Percentiles rank a stretch among this genome's conserved stretches.
Conservation (phyloP, 2,329 filamentous ascomycete species). For the Aspergillus eucalypticola region DNA sequence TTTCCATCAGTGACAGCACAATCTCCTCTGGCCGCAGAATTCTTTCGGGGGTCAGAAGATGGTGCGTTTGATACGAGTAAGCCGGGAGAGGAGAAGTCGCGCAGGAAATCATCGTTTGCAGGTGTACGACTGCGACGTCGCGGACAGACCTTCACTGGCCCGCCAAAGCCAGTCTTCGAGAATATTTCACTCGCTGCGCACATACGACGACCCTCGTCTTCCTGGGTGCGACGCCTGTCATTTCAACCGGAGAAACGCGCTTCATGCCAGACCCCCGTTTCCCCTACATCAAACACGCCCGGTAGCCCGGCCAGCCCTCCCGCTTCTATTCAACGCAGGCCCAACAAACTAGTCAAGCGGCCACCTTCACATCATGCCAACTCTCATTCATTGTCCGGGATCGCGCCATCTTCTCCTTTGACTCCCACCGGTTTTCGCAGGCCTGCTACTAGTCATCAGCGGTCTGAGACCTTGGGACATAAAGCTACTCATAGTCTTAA, state of each 20-base stretch:
- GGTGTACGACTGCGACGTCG: constrained; percentile 36
- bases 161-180: constrained; percentile 30
- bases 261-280: constrained; percentile 52
- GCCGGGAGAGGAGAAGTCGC: constrained; percentile 21
- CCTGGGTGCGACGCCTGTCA: constrained; percentile 61
- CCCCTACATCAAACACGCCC: constrained; percentile 57
- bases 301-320: constrained; percentile 51
- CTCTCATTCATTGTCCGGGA: constrained; percentile 37
- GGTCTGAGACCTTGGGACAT: constrained; percentile 55
- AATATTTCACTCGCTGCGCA: constrained; percentile 28
- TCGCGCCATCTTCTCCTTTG: constrained; percentile 38
- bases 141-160: constrained; percentile 39
- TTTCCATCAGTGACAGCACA: constrained; percentile 19
- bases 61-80: constrained; percentile 11
- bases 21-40: constrained; percentile 12
- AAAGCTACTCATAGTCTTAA: constrained; percentile 38
- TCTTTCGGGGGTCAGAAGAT: constrained; percentile 18
- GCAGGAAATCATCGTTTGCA: constrained; percentile 31
- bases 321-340: constrained; percentile 36
- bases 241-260: constrained; percentile 50
- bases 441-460: constrained; percentile 65
- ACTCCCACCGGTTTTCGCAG: constrained; percentile 55
- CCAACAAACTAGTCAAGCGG: constrained; percentile 66
- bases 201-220: constrained; percentile 45
- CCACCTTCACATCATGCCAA: constrained; percentile 55